These are phyloP conservation scores for Seiridium unicorne DNA, from an alignment of 2,329 filamentous ascomycete species.

Conservation along the genomic window DNA sequence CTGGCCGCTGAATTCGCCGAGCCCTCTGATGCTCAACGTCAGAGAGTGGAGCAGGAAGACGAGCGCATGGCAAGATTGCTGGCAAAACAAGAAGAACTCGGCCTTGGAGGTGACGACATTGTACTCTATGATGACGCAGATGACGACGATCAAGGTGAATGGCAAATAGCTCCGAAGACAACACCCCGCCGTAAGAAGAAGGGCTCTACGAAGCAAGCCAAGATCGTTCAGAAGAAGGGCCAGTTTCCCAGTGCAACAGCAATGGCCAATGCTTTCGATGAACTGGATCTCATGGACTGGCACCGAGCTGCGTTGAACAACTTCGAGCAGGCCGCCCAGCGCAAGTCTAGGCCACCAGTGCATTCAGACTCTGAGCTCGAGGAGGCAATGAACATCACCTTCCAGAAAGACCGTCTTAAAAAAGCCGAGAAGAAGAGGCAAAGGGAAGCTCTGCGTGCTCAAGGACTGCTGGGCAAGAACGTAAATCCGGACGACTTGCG, in stretches of 20 bases:
- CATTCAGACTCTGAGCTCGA: conserved; percentile 69
- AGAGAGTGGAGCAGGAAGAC: conserved; percentile 44
- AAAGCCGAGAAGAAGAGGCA: conserved; percentile 70
- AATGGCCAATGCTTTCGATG: conserved; percentile 54
- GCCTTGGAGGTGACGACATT: conserved; percentile 57
- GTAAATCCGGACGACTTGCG: conserved; percentile 58
- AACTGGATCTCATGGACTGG: conserved; percentile 85
- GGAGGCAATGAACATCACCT: conserved; percentile 54
- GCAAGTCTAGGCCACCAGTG: conserved; percentile 53
- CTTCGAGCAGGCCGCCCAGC: conserved; percentile 54
- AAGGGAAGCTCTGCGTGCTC: conserved; percentile 65
- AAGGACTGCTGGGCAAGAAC: conserved; percentile 64
- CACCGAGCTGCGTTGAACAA: conserved; percentile 63
- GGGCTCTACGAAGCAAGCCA: conserved; percentile 19
- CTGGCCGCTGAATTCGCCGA: conserved; percentile 25
- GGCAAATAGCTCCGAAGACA: conserved; percentile 20
- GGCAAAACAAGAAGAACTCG: conserved; percentile 62
- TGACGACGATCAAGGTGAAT: conserved; percentile 28
- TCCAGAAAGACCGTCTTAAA: conserved; percentile 66
- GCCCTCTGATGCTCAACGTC: conserved; percentile 25
- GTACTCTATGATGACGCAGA: conserved; percentile 52
- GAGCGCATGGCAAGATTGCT: conserved; percentile 61
- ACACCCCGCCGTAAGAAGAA: conserved; percentile 26
- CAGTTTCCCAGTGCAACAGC: conserved; percentile 37
- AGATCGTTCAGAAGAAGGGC: conserved; percentile 24